Conservation (phyloP, 1,284 basidiomycete species). For the Leccinum angustisporum region DNA sequence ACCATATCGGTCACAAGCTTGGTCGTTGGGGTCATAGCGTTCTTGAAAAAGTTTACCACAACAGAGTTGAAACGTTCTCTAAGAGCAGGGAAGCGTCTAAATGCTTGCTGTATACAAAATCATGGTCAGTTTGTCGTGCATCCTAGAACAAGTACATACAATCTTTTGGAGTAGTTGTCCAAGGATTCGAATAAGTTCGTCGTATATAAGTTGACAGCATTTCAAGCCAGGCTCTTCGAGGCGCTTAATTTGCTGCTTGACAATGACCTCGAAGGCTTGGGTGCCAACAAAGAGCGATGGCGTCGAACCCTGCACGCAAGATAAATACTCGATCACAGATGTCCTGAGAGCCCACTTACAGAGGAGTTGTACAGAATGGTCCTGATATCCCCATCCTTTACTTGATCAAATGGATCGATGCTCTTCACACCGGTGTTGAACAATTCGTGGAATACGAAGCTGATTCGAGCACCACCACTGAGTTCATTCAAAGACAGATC, state of each 20-base stretch:
- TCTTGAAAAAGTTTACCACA: slow-evolving; percentile 96
- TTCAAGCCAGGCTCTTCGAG: slow-evolving; percentile 92
- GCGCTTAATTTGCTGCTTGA: slow-evolving; percentile 97
- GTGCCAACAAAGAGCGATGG: slow-evolving; percentile 96
- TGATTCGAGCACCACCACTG: slow-evolving; percentile 95
- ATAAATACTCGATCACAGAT: slow-evolving; percentile 2
- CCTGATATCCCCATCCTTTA: slow-evolving; percentile 97
- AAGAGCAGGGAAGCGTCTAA: slow-evolving; percentile 93
- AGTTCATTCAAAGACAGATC: slow-evolving; percentile 94
- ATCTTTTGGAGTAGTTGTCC: slow-evolving; percentile 88
- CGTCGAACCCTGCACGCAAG: slow-evolving; percentile 74
- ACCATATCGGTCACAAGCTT: slow-evolving; percentile 95
- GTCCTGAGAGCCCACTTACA: slow-evolving; percentile 43
- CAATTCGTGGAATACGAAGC: slow-evolving; percentile 97
- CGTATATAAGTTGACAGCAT: slow-evolving; percentile 93
- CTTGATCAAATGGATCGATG: slow-evolving; percentile 97
- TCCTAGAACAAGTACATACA: slow-evolving; percentile 47
- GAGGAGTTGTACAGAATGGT: slow-evolving; percentile 97
- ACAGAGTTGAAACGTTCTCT: slow-evolving; percentile 93
- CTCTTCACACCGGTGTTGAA: slow-evolving; percentile 95
- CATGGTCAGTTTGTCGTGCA: slow-evolving; percentile 4
- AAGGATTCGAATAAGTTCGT: slow-evolving; percentile 94
- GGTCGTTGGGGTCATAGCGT: slow-evolving; percentile 88
- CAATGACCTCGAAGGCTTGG: slow-evolving; percentile 95
- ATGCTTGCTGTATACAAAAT: slow-evolving; percentile 68